Base-by-base conservation (phyloP, 495 filamentous ascomycete species). In the Talaromyces liani region DNA sequence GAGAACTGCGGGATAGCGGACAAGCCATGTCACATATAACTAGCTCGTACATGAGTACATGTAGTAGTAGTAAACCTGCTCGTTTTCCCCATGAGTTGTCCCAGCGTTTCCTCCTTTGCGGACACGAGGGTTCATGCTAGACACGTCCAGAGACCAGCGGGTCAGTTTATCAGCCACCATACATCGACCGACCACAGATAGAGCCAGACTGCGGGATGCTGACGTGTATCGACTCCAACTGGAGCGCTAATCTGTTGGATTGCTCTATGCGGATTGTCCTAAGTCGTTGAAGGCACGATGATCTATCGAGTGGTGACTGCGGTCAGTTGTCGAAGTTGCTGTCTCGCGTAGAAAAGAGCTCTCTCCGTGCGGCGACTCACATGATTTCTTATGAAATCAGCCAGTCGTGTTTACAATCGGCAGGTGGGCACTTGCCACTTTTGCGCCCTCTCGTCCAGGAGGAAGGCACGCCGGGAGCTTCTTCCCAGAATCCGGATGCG, bases 361-460 rank as follows among this genome's bases (percentile, higher is more conserved):
- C n/a, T 49, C 45, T 49, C 45, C n/a, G 45, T 49, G 45, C 45
- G 45, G n/a, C n/a, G 45, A 22, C 22, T 29, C 53, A 56, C 53
- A 56, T 56, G 53, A 56, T 29, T 56, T 56, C 16, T 31, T 20
- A 12, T 8, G 24, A 56, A 56, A 29, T 1, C 12, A 3, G 27
- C 27, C 53, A 14, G 27, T 27, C 53, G 12, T 14, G 53, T 56
- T 56, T 29, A 25, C 53, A 56, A 56, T 56, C 53, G 53, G 53
- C 22, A 56, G 53, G 53, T 56, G 16, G 8, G 53, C 53, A 56
- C 53, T 56, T 56, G 53, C 53, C 53, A 27, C 53, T 56, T 56
- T 9, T 56, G 53, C 53, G 53, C 53, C 53, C 24, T 56, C 53
- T 56, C 9, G 22, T 27, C 53, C n/a, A 29, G 45, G 45, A 49